Evolutionary conservation across 305 asterid species (phyloP).

Genomic region (Solanum aculeatissimum): DNA sequence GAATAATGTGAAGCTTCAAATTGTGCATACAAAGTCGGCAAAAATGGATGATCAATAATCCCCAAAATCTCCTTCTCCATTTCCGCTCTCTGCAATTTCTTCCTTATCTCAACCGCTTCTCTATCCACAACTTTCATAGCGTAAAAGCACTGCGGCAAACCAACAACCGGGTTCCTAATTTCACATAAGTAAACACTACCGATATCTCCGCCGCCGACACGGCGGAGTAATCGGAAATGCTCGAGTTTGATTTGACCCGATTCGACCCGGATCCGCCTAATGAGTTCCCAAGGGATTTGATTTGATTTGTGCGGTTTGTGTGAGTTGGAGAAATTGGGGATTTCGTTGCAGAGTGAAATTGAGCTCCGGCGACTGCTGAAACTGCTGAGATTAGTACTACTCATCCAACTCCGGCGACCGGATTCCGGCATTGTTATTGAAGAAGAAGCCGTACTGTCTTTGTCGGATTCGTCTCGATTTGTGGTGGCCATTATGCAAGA

Average conservation of each 20-base stretch:
- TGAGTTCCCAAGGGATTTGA: slow-evolving; percentile 35
- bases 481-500: slow-evolving; percentile 23
- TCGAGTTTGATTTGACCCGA: slow-evolving; percentile 32
- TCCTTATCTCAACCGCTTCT: slow-evolving; percentile 27
- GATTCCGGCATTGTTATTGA: slow-evolving; percentile 30
- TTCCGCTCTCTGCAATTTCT: slow-evolving; percentile 27
- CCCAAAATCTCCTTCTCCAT: slow-evolving; percentile 32
- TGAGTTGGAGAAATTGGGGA: not conserved
- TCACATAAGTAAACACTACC: slow-evolving; percentile 34
- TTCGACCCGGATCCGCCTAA: slow-evolving; percentile 18
- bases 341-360: slow-evolving; percentile 12
- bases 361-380: slow-evolving; percentile 28
- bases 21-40: slow-evolving; percentile 32
- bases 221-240: slow-evolving; percentile 26
- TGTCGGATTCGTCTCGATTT: slow-evolving; percentile 30
- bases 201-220: slow-evolving; percentile 31
- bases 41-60: slow-evolving; percentile 34
- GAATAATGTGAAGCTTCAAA: slow-evolving; percentile 37
- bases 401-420: slow-evolving; percentile 32
- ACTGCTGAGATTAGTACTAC: slow-evolving; percentile 23
- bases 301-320: slow-evolving; percentile 38
- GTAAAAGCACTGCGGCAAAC: slow-evolving; percentile 23
- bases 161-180: slow-evolving; percentile 23
- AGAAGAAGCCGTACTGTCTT: slow-evolving; percentile 29
- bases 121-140: slow-evolving; percentile 39